phyloP scores from a whole-genome alignment of 495 filamentous ascomycete species.

The Penicillium malachiteum region DNA sequence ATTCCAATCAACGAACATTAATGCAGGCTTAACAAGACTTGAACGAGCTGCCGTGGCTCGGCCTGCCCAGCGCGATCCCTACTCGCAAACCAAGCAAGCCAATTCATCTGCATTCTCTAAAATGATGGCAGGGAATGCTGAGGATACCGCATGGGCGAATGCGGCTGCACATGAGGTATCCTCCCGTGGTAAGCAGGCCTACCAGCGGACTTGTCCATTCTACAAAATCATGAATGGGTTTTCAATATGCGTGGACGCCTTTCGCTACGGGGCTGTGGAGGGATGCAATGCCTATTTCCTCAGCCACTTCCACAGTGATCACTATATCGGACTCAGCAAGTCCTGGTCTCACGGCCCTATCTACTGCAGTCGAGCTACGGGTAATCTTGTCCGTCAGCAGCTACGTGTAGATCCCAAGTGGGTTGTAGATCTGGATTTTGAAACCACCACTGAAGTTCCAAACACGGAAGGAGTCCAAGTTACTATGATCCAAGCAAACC shows the following conservation, averaged over 20 bases:
- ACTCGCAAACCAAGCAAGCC: conserved; percentile 45
- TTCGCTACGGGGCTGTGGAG: conserved; percentile 90
- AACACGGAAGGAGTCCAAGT: conserved; percentile 77
- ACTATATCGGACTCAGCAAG: conserved; percentile 87
- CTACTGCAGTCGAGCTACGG: conserved; percentile 91
- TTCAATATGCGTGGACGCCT: conserved; percentile 91
- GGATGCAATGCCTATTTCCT: conserved; percentile 95
- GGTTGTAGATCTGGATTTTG: conserved; percentile 83
- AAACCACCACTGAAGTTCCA: conserved; percentile 75
- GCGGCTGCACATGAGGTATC: conserved; percentile 77
- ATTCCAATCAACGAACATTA: conserved; percentile 18
- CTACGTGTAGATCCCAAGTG: conserved; percentile 83
- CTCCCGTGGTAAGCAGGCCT: conserved; percentile 84
- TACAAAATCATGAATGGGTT: conserved; percentile 96
- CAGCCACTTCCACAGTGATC: conserved; percentile 96
- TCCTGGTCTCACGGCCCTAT: conserved; percentile 94
- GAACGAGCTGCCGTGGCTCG: conserved; percentile 67
- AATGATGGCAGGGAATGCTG: conserved; percentile 86
- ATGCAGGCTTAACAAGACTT: conserved; percentile 51
- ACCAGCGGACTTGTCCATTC: conserved; percentile 89
- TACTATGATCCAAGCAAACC: conserved; percentile 95
- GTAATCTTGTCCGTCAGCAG: conserved; percentile 81
- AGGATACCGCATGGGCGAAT: conserved; percentile 84
- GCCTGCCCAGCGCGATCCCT: conserved; percentile 76
- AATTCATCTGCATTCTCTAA: conserved; percentile 76